A percentile compares a stretch with the other conserved stretches of the same genome.
These are phyloP conservation scores for Penicillium malachiteum DNA, from an alignment of 495 filamentous ascomycete species.

Conservation along the genomic window DNA sequence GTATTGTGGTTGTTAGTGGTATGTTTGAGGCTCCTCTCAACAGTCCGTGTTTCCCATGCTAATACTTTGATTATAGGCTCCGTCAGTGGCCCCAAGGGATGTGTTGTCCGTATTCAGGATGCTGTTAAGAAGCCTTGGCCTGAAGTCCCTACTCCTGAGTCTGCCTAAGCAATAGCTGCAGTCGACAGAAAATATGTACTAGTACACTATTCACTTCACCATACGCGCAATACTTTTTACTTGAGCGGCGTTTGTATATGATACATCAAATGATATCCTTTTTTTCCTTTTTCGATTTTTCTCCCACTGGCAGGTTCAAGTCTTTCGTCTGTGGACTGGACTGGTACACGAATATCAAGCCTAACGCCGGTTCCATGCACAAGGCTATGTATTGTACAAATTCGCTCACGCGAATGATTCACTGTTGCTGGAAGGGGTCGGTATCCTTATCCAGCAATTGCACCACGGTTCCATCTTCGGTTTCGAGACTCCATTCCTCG, in stretches of 20 bases:
- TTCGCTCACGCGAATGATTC: neutral
- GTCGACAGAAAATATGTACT: conserved; percentile 35
- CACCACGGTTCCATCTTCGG: conserved; percentile 60
- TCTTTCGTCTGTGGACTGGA: too few relatives aligned
- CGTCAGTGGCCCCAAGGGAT: conserved; percentile 82
- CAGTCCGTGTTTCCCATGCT: conserved; percentile 1
- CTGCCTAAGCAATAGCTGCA: conserved; percentile 42
- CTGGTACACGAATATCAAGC: neutral
- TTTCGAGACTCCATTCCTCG: conserved; percentile 73
- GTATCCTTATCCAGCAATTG: conserved; percentile 61
- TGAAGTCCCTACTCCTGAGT: conserved; percentile 43
- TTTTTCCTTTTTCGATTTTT: conserved; percentile 13
- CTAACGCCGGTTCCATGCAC: conserved; percentile 33
- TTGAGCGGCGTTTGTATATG: conserved; percentile 49
- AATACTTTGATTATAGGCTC: conserved; percentile 49
- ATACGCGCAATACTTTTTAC: conserved; percentile 38
- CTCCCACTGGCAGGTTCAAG: neutral
- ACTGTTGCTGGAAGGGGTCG: conserved; percentile 57
- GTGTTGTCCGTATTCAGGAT: conserved; percentile 81
- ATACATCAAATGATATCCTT: conserved; percentile 50
- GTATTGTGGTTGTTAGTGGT: conserved; percentile 86
- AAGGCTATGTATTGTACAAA: conserved; percentile 26
- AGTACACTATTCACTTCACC: conserved; percentile 41
- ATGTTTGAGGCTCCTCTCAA: conserved; percentile 14
- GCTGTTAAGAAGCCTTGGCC: conserved; percentile 90